These are phyloP conservation scores for Botrytis fabae DNA, from an alignment of 2,329 filamentous ascomycete species.

Conservation along the genomic window DNA sequence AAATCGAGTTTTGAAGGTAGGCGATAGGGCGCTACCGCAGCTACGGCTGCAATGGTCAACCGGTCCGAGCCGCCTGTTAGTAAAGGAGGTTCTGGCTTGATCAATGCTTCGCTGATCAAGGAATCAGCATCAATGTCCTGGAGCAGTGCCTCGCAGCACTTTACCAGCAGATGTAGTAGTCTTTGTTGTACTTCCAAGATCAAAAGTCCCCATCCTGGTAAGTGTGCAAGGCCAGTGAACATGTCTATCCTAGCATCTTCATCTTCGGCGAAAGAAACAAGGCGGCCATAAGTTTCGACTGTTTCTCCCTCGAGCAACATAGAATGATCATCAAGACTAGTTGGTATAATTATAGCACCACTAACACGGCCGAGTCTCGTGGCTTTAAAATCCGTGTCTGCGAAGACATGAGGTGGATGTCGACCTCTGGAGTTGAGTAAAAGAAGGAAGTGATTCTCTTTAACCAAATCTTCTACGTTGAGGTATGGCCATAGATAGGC, in stretches of 20 bases:
- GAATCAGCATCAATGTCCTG: slow-evolving; percentile 48
- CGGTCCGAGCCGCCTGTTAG: slow-evolving; percentile 41
- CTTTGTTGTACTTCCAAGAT: slow-evolving; percentile 53
- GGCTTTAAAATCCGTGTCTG: slow-evolving; percentile 46
- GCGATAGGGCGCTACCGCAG: slow-evolving; percentile 54
- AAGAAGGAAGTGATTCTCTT: slow-evolving; percentile 48
- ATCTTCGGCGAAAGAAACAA: slow-evolving; percentile 43
- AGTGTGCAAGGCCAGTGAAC: slow-evolving; percentile 42
- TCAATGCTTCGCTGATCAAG: slow-evolving; percentile 38
- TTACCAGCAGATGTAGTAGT: slow-evolving; percentile 50
- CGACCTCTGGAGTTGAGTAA: slow-evolving; percentile 55
- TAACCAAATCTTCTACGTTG: slow-evolving; percentile 56
- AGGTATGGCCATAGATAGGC: slow-evolving; percentile 54
- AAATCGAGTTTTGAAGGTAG: slow-evolving; percentile 51
- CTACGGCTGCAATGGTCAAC: slow-evolving; percentile 45
- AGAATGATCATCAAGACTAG: slow-evolving; percentile 30
- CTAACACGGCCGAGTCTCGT: slow-evolving; percentile 39
- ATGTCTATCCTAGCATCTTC: slow-evolving; percentile 45
- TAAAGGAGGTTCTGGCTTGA: slow-evolving; percentile 45
- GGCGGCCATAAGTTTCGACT: slow-evolving; percentile 42
- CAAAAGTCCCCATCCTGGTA: slow-evolving; percentile 50
- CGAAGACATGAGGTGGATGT: slow-evolving; percentile 50
- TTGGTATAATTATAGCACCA: slow-evolving; percentile 19
- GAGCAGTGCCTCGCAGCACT: slow-evolving; percentile 50
- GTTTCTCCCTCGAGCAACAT: slow-evolving; percentile 42